A percentile compares a stretch with the other conserved stretches of the same genome.
Conservation (phyloP, 257 asterid genomes). For the Dorcoceras hygrometricum region DNA sequence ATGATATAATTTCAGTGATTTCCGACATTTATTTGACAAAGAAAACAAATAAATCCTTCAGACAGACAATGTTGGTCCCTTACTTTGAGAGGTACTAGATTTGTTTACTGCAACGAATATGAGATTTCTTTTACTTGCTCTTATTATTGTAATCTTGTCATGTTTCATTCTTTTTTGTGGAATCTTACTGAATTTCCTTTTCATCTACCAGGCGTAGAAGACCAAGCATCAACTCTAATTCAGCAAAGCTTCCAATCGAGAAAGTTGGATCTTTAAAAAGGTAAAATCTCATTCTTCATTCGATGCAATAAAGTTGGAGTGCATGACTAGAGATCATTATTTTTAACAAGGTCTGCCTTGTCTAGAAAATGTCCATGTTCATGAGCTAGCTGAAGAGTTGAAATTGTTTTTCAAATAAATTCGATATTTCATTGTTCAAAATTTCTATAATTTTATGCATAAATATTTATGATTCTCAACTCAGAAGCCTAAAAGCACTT, state of each 20-base stretch:
- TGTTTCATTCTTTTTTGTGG: background rate
- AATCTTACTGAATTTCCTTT: slow-evolving; percentile 19
- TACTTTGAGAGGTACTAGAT: slow-evolving; percentile 71
- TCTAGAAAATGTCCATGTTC: background rate
- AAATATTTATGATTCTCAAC: too few relatives aligned
- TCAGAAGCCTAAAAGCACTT: too few relatives aligned
- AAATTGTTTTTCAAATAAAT: too few relatives aligned
- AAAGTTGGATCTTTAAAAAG: slow-evolving; percentile 37
- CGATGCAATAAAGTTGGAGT: background rate
- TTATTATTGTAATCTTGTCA: background rate
- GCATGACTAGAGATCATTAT: too few relatives aligned
- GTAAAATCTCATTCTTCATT: slow-evolving; percentile 29
- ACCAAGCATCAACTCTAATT: slow-evolving; percentile 26
- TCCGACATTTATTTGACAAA: slow-evolving; percentile 41
- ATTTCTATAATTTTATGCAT: too few relatives aligned
- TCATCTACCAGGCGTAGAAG: slow-evolving; percentile 49
- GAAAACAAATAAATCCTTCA: slow-evolving; percentile 42
- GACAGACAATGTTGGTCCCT: slow-evolving; percentile 79
- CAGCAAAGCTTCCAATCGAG: slow-evolving; percentile 41
- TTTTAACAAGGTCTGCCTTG: background rate
- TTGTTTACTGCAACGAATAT: background rate
- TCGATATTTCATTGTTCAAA: too few relatives aligned
- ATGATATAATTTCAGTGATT: slow-evolving; percentile 46
- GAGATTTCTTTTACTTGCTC: background rate
- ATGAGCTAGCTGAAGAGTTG: too few relatives aligned